Evolutionary conservation across 768 basidiomycete genomes (phyloP), one percentile per base, ranked within the genome.

Genomic region (Lentinula guzmanii): DNA sequence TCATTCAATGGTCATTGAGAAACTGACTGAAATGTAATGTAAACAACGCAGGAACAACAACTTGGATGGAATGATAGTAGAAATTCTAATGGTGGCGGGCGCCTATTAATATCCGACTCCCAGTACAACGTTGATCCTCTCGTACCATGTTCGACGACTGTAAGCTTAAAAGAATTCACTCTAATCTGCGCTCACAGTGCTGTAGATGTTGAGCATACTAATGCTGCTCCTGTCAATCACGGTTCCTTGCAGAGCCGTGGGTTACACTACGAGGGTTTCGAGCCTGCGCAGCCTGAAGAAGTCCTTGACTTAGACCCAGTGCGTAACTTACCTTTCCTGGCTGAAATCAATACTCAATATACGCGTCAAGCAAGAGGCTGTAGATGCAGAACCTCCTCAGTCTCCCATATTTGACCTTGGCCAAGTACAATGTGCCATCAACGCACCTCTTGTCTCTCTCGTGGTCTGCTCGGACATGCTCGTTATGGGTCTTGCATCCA

Each of bases 181-280:
- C 28, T 57, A n/a, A 13, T 37, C 11, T 7, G 7, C 15, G 21
- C 64, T 60, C 59, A 60, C 55, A 34, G 13, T 37, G 31, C 66
- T n/a, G 10, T 61, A 97, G 95, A 92, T 71, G 93, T 97, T 66
- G 92, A 97, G 71, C 95, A 95, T 70, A 78, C 92, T 18, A 77
- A 82, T 37, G 78, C 80, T 4, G 81, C 86, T 18, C 71, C 80
- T 5, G 71, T 74, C 15, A 73, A 74, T 33, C 69, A 71, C 41
- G 70, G 65, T 72, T 31, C 75, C 81, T 1, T 69, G 84, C 24
- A 86, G 86, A 3, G 78, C 82, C 37, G 39, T 15, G 33, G 35
- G 16, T 74, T 95, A 24, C 85, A 89, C 59, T 95, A 90, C 67
- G 90, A 96, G 69, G 95, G 94, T 9, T 98, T 94, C 68, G 95